Evolutionary conservation across 148 eudicot species (phyloP).

Genomic region (Silene conica): DNA sequence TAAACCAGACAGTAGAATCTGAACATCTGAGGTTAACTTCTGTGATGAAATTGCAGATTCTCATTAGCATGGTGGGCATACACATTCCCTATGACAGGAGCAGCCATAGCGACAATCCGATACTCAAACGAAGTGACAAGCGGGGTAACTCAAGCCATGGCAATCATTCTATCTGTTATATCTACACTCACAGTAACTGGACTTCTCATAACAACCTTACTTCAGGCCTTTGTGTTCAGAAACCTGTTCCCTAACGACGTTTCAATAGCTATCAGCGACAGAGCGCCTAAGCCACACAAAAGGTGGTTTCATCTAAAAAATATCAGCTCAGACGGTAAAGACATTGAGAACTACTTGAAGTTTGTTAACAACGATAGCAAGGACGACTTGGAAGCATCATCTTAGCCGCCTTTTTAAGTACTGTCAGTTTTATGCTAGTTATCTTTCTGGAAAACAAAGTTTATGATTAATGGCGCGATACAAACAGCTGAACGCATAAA

Average conservation of each 20-base stretch:
- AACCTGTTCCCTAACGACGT: constrained; percentile 89
- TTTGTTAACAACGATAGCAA: constrained; percentile 27
- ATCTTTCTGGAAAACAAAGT: too few species aligned
- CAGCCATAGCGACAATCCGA: constrained; percentile 72
- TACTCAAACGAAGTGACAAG: constrained; percentile 62
- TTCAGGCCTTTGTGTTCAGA: constrained; percentile 59
- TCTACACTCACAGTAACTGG: constrained; percentile 51
- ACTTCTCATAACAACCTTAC: constrained; percentile 54
- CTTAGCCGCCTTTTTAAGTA: neutral
- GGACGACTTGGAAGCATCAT: constrained; percentile 44
- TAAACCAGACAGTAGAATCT: neutral
- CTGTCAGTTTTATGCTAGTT: neutral
- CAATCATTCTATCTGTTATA: constrained; percentile 38
- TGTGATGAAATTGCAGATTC: constrained; percentile 39
- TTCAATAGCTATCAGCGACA: constrained; percentile 78
- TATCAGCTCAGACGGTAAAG: constrained; percentile 42
- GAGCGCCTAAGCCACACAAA: constrained; percentile 38
- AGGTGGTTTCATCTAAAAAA: constrained; percentile 52
- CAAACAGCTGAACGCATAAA: too few species aligned
- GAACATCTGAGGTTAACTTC: neutral
- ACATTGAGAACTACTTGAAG: constrained; percentile 49
- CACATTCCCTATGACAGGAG: constrained; percentile 94
- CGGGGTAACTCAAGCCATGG: constrained; percentile 35
- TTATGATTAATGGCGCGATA: neutral
- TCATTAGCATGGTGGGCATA: constrained; percentile 99